Evolutionary conservation across 257 asterid species (phyloP).

Genomic region (Solanum sparsipilum): DNA sequence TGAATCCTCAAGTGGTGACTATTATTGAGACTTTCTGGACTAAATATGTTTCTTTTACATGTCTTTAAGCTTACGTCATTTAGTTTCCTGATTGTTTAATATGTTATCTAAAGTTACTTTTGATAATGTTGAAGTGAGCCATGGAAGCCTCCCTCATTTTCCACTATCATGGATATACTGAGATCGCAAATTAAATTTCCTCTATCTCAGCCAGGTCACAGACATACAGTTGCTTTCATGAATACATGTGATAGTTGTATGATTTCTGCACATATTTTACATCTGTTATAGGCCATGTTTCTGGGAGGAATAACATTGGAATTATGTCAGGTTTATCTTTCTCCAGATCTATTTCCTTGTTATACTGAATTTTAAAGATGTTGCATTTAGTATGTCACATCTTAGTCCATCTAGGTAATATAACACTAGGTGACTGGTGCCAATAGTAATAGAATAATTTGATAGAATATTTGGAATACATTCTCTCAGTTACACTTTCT

Average conservation of each 20-base stretch:
- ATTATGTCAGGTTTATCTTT: not conserved
- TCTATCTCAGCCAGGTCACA: constrained; percentile 37
- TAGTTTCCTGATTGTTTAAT: too few relatives aligned
- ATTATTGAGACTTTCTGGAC: too few relatives aligned
- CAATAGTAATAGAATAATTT: not conserved
- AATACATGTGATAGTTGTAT: not conserved
- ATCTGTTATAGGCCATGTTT: not conserved
- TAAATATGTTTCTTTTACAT: too few relatives aligned
- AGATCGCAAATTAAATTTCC: constrained; percentile 13
- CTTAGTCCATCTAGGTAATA: not conserved
- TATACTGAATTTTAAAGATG: not conserved
- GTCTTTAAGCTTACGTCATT: too few relatives aligned
- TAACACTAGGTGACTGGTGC: not conserved
- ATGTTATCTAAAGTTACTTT: too few relatives aligned
- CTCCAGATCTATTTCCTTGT: not conserved
- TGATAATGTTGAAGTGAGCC: too few relatives aligned
- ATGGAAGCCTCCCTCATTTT: too few relatives aligned
- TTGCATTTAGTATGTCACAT: not conserved
- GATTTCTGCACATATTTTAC: not conserved
- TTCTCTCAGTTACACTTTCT: not conserved
- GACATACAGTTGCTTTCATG: constrained; percentile 25
- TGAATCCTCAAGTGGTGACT: too few relatives aligned
- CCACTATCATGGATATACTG: too few relatives aligned
- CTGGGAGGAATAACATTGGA: not conserved
- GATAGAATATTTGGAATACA: not conserved